Evolutionary conservation across 352 stramenopile species (phyloP).

Genomic region (Phytopythium mirpurense): DNA sequence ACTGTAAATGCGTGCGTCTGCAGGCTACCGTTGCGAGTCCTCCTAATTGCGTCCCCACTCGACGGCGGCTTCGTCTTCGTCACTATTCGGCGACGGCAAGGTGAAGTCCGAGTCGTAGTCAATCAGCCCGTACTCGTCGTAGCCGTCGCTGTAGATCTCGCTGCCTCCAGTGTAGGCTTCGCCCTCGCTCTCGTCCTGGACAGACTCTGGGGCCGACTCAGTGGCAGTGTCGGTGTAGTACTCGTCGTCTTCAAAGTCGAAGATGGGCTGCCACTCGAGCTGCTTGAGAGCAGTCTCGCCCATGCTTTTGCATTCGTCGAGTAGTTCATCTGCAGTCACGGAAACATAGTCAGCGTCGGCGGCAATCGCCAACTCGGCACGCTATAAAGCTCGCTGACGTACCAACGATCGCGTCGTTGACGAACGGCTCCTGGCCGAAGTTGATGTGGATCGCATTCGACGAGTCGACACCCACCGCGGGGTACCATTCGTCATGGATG

Average conservation of each 20-base stretch:
- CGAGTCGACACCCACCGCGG: slow-evolving; percentile 23
- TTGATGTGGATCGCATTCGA: slow-evolving; percentile 26
- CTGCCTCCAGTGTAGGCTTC: background rate
- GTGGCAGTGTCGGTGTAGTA: slow-evolving; percentile 4
- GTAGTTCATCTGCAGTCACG: slow-evolving; percentile 12
- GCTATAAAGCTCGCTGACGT: background rate
- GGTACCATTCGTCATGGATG: slow-evolving; percentile 25
- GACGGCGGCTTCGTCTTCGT: background rate
- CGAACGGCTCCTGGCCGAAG: slow-evolving; percentile 28
- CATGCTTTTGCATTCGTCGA: slow-evolving; percentile 18
- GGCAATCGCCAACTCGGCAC: background rate
- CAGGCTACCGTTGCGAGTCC: too few species aligned
- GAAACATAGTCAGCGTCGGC: background rate
- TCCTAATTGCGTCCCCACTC: background rate
- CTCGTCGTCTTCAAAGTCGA: slow-evolving; percentile 24
- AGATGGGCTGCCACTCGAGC: slow-evolving; percentile 24
- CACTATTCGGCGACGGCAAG: background rate
- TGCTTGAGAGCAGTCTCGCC: slow-evolving; percentile 18
- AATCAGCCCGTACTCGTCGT: slow-evolving; percentile 13
- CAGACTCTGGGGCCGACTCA: slow-evolving; percentile 1
- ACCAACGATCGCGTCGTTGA: slow-evolving; percentile 22
- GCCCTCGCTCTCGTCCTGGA: slow-evolving; percentile 15
- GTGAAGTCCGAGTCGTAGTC: slow-evolving; percentile 8
- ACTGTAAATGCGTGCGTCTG: too few species aligned
- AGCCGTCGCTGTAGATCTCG: slow-evolving; percentile 20